Conservation (phyloP, 202 grass and related monocot species). For the Dendrocalamus latiflorus region DNA sequence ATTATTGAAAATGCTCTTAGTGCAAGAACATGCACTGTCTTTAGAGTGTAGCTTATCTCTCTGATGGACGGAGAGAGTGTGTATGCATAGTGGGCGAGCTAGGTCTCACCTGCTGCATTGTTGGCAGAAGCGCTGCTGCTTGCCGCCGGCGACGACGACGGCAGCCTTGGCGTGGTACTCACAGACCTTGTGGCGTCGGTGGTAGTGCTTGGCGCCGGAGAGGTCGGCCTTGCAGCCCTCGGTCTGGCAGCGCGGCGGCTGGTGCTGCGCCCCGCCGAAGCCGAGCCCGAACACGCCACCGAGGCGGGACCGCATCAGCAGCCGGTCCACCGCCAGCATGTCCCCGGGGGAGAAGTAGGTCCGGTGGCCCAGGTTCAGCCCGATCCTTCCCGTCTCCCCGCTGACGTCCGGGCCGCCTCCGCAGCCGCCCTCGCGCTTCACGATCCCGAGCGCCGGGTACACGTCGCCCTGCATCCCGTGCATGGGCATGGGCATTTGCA, state of each 20-base stretch:
- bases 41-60: not conserved
- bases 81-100: not conserved
- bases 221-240: slow-evolving; percentile 88
- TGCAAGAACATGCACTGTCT: not conserved
- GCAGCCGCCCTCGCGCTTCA: slow-evolving; percentile 62
- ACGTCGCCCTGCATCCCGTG: slow-evolving; percentile 20
- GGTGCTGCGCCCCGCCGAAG: slow-evolving; percentile 49
- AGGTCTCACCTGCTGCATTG: slow-evolving; percentile 80
- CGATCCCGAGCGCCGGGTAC: slow-evolving; percentile 38
- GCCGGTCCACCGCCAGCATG: slow-evolving; percentile 50
- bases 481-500: slow-evolving; percentile 27
- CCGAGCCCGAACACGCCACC: slow-evolving; percentile 49
- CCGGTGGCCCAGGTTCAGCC: slow-evolving; percentile 66
- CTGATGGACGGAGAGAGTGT: not conserved
- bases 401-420: not conserved
- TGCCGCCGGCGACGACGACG: slow-evolving; percentile 52
- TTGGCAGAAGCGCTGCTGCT: slow-evolving; percentile 96
- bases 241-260: slow-evolving; percentile 71
- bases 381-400: slow-evolving; percentile 31
- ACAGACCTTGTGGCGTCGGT: slow-evolving; percentile 95
- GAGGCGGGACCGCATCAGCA: slow-evolving; percentile 49
- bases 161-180: slow-evolving; percentile 94
- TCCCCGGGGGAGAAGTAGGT: slow-evolving; percentile 79
- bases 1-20: no score
- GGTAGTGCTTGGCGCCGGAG: slow-evolving; percentile 87